Evolutionary conservation across 306 rosid species (phyloP).

Genomic region (Prunus salicina): DNA sequence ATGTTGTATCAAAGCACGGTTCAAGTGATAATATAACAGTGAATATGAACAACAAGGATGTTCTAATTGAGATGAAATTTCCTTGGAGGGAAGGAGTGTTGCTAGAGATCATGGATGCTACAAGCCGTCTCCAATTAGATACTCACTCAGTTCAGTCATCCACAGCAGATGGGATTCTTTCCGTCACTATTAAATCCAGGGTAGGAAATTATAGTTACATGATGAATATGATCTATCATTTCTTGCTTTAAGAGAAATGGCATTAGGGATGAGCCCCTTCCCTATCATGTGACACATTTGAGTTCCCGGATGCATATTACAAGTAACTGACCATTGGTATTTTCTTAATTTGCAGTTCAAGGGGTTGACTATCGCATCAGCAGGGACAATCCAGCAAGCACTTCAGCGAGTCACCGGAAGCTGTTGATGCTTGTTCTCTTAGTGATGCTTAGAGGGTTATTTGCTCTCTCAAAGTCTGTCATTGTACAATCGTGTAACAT

Average conservation of each 20-base stretch:
- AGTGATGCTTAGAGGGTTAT: background rate
- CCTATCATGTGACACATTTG: background rate
- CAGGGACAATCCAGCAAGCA: conserved; percentile 29
- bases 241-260: background rate
- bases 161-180: conserved; percentile 54
- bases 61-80: conserved; percentile 56
- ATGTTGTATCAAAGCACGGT: conserved; percentile 22
- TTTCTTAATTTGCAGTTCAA: conserved; percentile 28
- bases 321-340: background rate
- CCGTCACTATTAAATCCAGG: conserved; percentile 56
- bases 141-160: conserved; percentile 73
- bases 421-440: conserved; percentile 16
- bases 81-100: conserved; percentile 51
- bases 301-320: background rate
- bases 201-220: conserved; percentile 32
- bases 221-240: background rate
- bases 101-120: conserved; percentile 63
- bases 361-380: conserved; percentile 24
- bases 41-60: conserved; percentile 37
- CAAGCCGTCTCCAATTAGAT: conserved; percentile 54
- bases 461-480: background rate
- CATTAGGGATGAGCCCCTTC: background rate
- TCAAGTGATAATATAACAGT: conserved; percentile 41
- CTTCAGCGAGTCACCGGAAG: conserved; percentile 27
- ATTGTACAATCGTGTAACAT: conserved; percentile 1